Evolutionary conservation across 139 green algal species (phyloP).

Genomic region (Trebouxia sp.): DNA sequence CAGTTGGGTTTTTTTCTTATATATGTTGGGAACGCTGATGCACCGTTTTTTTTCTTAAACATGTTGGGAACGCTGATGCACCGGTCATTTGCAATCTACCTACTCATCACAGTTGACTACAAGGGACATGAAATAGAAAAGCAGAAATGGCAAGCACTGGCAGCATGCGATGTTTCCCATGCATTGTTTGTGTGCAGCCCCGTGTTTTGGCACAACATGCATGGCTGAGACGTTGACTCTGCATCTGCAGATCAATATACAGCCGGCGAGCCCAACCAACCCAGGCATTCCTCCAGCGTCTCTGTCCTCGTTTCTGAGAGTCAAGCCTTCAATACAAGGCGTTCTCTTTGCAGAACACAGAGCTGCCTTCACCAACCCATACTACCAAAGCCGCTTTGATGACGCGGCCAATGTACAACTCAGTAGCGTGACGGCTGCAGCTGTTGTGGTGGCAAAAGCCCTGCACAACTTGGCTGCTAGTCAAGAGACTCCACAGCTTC

Average conservation of each 20-base stretch:
- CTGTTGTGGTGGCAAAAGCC: constrained; percentile 52
- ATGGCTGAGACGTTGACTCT: neutral
- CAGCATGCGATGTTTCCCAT: too few relatives aligned
- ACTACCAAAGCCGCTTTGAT: constrained; percentile 59
- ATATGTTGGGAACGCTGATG: too few relatives aligned
- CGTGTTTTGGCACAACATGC: neutral
- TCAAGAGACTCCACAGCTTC: neutral
- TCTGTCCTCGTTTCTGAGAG: constrained; percentile 67
- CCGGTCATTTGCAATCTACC: too few relatives aligned
- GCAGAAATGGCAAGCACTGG: too few relatives aligned
- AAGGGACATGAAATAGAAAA: too few relatives aligned
- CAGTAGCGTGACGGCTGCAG: constrained; percentile 34
- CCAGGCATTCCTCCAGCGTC: constrained; percentile 77
- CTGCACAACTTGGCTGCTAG: constrained; percentile 52
- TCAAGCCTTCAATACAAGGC: constrained; percentile 49
- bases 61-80: too few relatives aligned
- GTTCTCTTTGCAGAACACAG: constrained; percentile 71
- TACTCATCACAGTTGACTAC: too few relatives aligned
- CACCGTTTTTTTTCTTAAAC: too few relatives aligned
- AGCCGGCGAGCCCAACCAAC: constrained; percentile 25
- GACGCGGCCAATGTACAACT: constrained; percentile 32
- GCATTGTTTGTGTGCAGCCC: too few relatives aligned
- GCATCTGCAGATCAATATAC: constrained; percentile 28
- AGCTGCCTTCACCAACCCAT: constrained; percentile 44
- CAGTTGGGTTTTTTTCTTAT: too few relatives aligned